These are phyloP conservation scores for Favolaschia claudopus DNA, from an alignment of 768 basidiomycete species.

Conservation along the genomic window DNA sequence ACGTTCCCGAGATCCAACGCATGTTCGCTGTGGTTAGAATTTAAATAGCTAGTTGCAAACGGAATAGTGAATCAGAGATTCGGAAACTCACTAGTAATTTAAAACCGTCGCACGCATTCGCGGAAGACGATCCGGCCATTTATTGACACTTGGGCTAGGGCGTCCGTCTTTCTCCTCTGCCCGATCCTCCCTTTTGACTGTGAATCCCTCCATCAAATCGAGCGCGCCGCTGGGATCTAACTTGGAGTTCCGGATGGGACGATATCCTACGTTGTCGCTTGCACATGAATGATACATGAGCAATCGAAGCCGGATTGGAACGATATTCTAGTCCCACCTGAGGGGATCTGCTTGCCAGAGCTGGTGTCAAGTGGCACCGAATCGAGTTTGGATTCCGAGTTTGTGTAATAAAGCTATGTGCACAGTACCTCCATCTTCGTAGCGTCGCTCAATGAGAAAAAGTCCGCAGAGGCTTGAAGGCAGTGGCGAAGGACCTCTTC, in stretches of 20 bases:
- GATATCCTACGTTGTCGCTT: not conserved
- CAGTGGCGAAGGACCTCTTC: not conserved
- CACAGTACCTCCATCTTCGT: not conserved
- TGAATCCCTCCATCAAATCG: not conserved
- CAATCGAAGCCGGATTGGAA: too few species aligned
- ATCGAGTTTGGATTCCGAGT: too few species aligned
- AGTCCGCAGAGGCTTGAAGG: not conserved
- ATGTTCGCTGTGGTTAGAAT: not conserved
- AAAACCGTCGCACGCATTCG: not conserved
- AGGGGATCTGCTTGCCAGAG: not conserved
- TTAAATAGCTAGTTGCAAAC: too few species aligned
- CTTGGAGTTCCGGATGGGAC: not conserved
- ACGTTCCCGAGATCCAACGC: not conserved
- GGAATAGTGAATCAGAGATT: too few species aligned
- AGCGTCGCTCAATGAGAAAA: not conserved
- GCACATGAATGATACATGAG: too few species aligned
- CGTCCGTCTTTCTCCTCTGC: too few species aligned
- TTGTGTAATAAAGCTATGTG: too few species aligned
- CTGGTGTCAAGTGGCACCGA: too few species aligned
- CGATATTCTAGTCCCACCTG: too few species aligned
- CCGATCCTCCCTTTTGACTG: not conserved
- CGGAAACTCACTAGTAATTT: not conserved
- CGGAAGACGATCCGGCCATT: not conserved
- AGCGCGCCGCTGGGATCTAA: not conserved
- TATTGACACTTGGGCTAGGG: too few species aligned